Evolutionary conservation across 768 basidiomycete species (phyloP).

Genomic region (Crassisporium funariophilum): DNA sequence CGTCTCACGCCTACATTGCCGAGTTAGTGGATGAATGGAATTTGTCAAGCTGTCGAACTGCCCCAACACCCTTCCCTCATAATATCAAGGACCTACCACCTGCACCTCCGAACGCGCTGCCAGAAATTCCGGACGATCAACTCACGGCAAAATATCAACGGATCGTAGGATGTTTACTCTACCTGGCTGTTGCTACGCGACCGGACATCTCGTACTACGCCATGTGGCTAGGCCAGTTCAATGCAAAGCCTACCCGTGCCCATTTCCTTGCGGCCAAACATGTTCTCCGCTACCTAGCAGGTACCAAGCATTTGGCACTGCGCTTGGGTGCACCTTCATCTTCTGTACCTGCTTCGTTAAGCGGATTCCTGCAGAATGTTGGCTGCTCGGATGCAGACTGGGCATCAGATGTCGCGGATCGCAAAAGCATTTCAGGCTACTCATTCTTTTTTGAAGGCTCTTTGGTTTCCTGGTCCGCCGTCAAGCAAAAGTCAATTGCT

Average conservation of each 20-base stretch:
- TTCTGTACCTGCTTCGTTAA: neutral
- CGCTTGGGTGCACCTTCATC: conserved; percentile 13
- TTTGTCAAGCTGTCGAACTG: conserved; percentile 13
- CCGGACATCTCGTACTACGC: conserved; percentile 38
- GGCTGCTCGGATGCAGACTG: conserved; percentile 34
- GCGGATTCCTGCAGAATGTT: conserved; percentile 5
- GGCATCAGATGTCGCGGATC: conserved; percentile 25
- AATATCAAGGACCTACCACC: conserved; percentile 5
- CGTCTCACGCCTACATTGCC: conserved; percentile 5
- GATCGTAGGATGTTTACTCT: conserved; percentile 28
- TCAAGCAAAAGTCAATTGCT: conserved; percentile 34
- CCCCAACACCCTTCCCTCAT: conserved; percentile 3
- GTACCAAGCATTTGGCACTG: conserved; percentile 23
- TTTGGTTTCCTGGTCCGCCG: conserved; percentile 34
- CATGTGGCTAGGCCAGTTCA: conserved; percentile 29
- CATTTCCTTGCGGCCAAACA: conserved; percentile 35
- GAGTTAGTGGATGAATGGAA: conserved; percentile 13
- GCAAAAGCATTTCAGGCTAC: conserved; percentile 37
- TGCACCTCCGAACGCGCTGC: conserved; percentile 11
- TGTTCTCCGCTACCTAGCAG: conserved; percentile 34
- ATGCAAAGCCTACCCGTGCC: too few species aligned
- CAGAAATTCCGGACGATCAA: conserved; percentile 14
- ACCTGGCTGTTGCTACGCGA: conserved; percentile 30
- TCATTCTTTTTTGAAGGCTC: conserved; percentile 31
- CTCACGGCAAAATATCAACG: conserved; percentile 17